Evolutionary conservation across 352 stramenopile species (phyloP), one percentile per base, ranked within the genome.

Genomic region (Phytophthora citricola): DNA sequence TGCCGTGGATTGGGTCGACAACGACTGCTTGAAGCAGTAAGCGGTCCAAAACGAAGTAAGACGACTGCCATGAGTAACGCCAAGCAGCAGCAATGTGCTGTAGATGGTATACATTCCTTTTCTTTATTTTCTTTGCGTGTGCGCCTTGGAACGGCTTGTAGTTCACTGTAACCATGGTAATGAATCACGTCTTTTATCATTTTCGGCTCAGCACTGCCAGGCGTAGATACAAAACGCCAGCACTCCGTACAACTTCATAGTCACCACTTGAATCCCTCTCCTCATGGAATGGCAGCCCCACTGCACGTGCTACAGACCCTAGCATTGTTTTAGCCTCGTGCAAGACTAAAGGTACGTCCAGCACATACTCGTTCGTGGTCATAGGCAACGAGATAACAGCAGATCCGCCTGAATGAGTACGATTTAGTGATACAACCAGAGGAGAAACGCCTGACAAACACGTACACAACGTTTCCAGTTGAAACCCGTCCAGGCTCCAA

Each of bases 1-100:
- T 29, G 79, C 79, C 5, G 31, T 84, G 55, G 49, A 76, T 39
- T 88, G 79, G 79, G 63, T 85, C n/a, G 41, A 76, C 6, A 73
- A 80, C 46, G 72, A 72, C 3, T 88, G 76, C 62, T 46, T 87
- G 57, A 58, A 63, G 34, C 43, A 50, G n/a, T 75, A 60, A 67
- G 44, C 10, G 26, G 40, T 27, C 2, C 2, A 58, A 27, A 15
- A 36, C 10, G 27, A 49, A 36, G 34, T 22, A 32, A 45, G 39
- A 61, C 34, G 26, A 58, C 14, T 54, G n/a, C 39, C 41, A 51
- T 49, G n/a, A 29, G 41, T 44, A 29, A 64, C 45, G 36, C 27
- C 45, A 54, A 20, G 17, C 34, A 27, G 46, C 61, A 57, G 44
- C 26, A 49, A 31, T 50, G 44, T 58, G 57, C 45, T 67, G 57